Conservation (phyloP, 345 rosid species). For the Lumnitzera racemosa region DNA sequence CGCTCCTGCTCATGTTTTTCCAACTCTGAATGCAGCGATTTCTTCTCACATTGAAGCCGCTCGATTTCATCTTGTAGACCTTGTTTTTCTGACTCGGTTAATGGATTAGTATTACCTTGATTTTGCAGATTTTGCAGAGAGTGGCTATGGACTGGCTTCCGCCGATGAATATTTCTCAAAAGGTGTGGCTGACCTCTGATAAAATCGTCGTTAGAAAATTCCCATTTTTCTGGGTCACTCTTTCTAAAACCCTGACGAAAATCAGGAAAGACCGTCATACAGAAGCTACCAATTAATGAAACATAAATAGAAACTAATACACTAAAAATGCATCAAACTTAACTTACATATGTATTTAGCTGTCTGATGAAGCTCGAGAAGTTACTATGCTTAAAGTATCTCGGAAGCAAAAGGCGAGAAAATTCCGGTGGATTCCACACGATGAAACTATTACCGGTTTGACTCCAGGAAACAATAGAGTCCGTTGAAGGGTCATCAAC, state of each 20-base stretch:
- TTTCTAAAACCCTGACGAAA: conserved; percentile 75
- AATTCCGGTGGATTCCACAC: conserved; percentile 79
- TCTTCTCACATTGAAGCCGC: conserved; percentile 49
- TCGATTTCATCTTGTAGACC: conserved; percentile 54
- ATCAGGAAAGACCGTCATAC: conserved; percentile 5
- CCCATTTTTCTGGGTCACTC: conserved; percentile 86
- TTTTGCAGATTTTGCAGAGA: conserved; percentile 51
- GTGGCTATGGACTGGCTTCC: conserved; percentile 93
- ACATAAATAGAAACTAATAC: neutral
- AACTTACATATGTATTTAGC: conserved; percentile 50
- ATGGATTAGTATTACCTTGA: conserved; percentile 36
- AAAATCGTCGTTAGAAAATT: conserved; percentile 83
- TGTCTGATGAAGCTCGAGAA: conserved; percentile 97
- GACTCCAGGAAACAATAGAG: conserved; percentile 73
- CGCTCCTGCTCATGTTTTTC: conserved; percentile 50
- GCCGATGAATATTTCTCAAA: conserved; percentile 81
- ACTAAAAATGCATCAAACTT: neutral
- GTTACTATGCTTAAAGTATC: conserved; percentile 81
- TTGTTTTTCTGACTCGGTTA: conserved; percentile 61
- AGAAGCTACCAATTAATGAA: conserved; percentile 3
- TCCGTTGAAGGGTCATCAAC: conserved; percentile 74
- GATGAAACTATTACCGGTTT: conserved; percentile 55
- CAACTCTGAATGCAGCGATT: conserved; percentile 41
- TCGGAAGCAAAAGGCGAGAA: conserved; percentile 68
- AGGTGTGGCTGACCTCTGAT: conserved; percentile 62